phyloP scores from a whole-genome alignment of 2,329 filamentous ascomycete species.

The Phialophora macrospora region DNA sequence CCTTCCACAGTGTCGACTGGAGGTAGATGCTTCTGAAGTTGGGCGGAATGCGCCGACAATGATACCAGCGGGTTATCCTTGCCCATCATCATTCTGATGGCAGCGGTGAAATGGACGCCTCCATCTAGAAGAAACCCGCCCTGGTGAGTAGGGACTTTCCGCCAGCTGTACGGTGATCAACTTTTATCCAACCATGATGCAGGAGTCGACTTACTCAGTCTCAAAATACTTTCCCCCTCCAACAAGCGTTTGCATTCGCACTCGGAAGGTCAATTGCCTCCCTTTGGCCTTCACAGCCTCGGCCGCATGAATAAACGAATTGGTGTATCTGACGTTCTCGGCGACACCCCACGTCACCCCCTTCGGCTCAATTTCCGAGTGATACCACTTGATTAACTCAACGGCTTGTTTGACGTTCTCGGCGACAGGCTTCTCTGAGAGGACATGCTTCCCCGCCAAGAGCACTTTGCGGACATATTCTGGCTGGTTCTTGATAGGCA shows the following conservation, averaged over 20 bases:
- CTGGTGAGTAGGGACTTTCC: conserved; percentile 61
- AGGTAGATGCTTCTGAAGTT: conserved; percentile 57
- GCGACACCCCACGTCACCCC: conserved; percentile 56
- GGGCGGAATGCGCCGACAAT: conserved; percentile 56
- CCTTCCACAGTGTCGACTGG: conserved; percentile 64
- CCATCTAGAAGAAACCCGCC: conserved; percentile 65
- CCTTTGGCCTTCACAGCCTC: conserved; percentile 55
- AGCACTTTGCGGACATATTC: conserved; percentile 57
- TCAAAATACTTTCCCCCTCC: conserved; percentile 60
- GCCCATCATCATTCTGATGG: conserved; percentile 56
- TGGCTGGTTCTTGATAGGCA: conserved; percentile 60
- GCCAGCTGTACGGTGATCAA: conserved; percentile 52
- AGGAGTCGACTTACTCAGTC: conserved; percentile 43
- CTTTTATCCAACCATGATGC: conserved; percentile 45
- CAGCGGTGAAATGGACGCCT: conserved; percentile 62
- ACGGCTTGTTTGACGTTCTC: conserved; percentile 59
- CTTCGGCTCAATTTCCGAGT: conserved; percentile 47
- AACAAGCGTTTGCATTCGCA: conserved; percentile 53
- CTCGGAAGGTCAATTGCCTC: conserved; percentile 56
- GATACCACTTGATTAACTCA: conserved; percentile 59
- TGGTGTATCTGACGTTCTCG: conserved; percentile 63
- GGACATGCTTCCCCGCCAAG: conserved; percentile 59
- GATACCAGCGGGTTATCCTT: conserved; percentile 49
- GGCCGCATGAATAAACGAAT: conserved; percentile 53
- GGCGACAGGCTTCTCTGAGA: conserved; percentile 63